A percentile compares a stretch with the other conserved stretches of the same genome.
Conservation (phyloP, 306 rosid species). For the Medicago lupulina region DNA sequence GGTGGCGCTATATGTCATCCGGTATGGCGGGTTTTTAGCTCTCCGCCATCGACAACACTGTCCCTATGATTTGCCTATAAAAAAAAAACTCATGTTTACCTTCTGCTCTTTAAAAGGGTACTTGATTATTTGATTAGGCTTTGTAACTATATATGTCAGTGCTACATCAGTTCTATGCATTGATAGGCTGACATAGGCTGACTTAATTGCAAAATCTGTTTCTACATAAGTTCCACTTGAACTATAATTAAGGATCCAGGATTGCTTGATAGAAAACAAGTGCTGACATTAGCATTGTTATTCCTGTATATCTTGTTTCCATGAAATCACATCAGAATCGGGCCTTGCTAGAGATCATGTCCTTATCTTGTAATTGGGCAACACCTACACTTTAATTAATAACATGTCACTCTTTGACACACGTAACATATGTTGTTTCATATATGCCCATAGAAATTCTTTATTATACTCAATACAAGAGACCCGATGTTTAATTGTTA, state of each 20-base stretch:
- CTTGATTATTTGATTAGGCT: conserved; percentile 23
- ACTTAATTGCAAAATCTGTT: too few relatives aligned
- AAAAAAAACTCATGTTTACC: not conserved
- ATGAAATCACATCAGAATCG: conserved; percentile 17
- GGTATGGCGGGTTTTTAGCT: too few relatives aligned
- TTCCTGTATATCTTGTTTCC: conserved; percentile 11
- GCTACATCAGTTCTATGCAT: not conserved
- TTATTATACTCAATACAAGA: not conserved
- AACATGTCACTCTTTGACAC: conserved; percentile 19
- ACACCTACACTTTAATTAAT: not conserved
- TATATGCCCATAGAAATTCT: conserved; percentile 16
- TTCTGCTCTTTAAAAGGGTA: conserved; percentile 13
- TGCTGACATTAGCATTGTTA: not conserved
- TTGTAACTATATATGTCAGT: not conserved
- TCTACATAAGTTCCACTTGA: too few relatives aligned
- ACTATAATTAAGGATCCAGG: too few relatives aligned
- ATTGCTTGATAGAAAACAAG: too few relatives aligned
- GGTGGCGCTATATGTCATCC: too few relatives aligned
- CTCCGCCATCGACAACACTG: too few relatives aligned
- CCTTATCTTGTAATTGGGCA: conserved; percentile 1
- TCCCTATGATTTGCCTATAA: not conserved
- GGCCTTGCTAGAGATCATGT: not conserved
- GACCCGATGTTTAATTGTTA: conserved; percentile 10
- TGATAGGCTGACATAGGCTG: conserved; percentile 31
- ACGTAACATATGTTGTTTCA: not conserved